Evolutionary conservation across 441 rosid species (phyloP).

Genomic region (Adansonia madagascariensis): DNA sequence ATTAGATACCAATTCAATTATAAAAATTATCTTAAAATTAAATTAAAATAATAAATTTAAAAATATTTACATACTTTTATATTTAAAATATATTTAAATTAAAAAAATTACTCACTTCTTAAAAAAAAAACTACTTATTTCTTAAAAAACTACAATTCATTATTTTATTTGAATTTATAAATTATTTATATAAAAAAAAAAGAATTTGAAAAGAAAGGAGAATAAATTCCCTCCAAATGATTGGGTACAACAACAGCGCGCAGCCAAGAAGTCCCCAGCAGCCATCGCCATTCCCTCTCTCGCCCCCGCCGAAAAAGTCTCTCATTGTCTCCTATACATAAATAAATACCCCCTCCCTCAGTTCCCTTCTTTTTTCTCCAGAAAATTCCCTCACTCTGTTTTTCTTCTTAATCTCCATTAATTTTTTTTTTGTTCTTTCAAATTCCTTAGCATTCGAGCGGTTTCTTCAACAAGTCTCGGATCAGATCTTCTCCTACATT

Average conservation of each 20-base stretch:
- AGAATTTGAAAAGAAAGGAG: conserved; percentile 33
- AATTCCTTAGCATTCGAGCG: neutral
- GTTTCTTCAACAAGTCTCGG: neutral
- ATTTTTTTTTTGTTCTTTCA: neutral
- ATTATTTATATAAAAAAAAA: neutral
- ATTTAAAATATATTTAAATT: too few species aligned
- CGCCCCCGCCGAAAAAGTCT: conserved; percentile 31
- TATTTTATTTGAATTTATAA: too few species aligned
- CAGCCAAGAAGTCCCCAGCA: conserved; percentile 17
- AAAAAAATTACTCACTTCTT: too few species aligned
- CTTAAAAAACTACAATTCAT: neutral
- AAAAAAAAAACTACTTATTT: too few species aligned
- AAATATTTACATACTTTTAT: too few species aligned
- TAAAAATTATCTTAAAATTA: too few species aligned
- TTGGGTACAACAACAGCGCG: conserved; percentile 37
- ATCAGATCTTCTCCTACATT: conserved; percentile 7
- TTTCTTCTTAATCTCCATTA: neutral
- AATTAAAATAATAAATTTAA: too few species aligned
- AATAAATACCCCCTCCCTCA: conserved; percentile 2
- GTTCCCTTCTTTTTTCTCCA: conserved; percentile 5
- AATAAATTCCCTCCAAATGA: conserved; percentile 74
- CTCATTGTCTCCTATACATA: conserved; percentile 2
- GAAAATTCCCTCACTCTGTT: neutral
- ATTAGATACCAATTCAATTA: too few species aligned
- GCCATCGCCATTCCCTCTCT: conserved; percentile 7